A percentile compares a stretch with the other conserved stretches of the same genome.
These are phyloP conservation scores for Penicillium paxilli DNA, from an alignment of 495 filamentous ascomycete species.

Conservation along the genomic window DNA sequence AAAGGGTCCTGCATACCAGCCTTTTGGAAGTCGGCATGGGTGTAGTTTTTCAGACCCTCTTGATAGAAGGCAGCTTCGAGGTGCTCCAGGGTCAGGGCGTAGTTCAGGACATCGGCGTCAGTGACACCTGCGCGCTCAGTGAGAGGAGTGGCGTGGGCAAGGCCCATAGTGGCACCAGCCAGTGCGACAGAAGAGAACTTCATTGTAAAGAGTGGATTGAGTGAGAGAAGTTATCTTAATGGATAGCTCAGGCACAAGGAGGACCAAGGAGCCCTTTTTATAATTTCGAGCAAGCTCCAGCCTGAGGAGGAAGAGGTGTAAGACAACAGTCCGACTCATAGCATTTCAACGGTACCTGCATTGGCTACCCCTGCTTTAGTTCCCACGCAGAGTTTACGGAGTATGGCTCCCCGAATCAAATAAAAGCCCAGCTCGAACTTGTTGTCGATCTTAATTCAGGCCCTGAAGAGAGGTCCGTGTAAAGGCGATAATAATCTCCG, in stretches of 20 bases:
- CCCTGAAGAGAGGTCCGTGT: no score
- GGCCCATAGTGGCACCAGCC: slow-evolving; percentile 6
- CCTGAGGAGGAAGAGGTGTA: no score
- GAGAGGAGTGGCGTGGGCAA: slow-evolving; percentile 13
- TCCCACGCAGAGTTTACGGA: no score
- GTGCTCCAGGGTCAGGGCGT: slow-evolving; percentile 36
- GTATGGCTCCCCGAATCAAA: no score
- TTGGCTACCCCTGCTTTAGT: no score
- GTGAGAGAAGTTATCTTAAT: no score
- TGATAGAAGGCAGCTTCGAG: slow-evolving; percentile 51
- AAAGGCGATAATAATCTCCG: no score
- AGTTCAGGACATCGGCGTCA: slow-evolving; percentile 36
- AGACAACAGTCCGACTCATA: no score
- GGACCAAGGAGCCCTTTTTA: no score
- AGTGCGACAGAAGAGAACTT: slow-evolving; percentile 10
- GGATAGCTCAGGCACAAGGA: no score
- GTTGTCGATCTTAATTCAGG: background rate
- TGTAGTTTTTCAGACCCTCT: slow-evolving; percentile 57
- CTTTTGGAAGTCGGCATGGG: slow-evolving; percentile 46
- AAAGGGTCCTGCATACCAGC: slow-evolving; percentile 51
- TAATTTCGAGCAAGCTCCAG: no score
- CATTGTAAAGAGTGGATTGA: slow-evolving; percentile 7
- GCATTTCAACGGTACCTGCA: no score
- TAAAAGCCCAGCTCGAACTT: background rate
- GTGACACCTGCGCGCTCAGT: slow-evolving; percentile 12